Evolutionary conservation across 129 eudicot species (phyloP).

Genomic region (Centaurea solstitialis): DNA sequence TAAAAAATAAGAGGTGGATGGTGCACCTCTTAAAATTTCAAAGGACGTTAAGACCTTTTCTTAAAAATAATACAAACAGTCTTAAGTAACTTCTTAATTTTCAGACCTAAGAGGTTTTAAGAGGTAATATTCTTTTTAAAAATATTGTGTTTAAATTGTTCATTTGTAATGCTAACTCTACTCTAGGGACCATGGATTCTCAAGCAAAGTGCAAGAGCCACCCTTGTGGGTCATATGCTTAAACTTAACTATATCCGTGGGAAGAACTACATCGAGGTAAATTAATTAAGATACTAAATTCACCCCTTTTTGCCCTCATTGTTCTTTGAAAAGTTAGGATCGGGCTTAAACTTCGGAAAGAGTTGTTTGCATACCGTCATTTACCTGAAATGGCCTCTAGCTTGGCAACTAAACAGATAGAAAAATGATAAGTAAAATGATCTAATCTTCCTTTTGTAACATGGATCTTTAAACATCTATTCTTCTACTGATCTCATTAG

Average conservation of each 20-base stretch:
- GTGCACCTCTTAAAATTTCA: too few species aligned
- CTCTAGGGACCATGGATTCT: slow-evolving; percentile 69
- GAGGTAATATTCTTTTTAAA: too few species aligned
- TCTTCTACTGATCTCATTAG: neutral
- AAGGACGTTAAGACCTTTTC: too few species aligned
- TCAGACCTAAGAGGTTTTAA: too few species aligned
- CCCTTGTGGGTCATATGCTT: slow-evolving; percentile 49
- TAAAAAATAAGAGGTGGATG: too few species aligned
- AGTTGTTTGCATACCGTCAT: neutral
- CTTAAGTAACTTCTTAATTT: too few species aligned
- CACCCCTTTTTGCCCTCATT: neutral
- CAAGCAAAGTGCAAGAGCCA: slow-evolving; percentile 57
- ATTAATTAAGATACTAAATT: neutral
- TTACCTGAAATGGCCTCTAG: neutral
- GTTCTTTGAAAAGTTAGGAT: neutral
- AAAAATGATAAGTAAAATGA: too few species aligned
- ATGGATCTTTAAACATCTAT: neutral
- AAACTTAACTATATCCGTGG: slow-evolving; percentile 50
- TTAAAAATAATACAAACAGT: too few species aligned
- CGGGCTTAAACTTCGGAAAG: neutral
- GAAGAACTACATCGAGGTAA: slow-evolving; percentile 69
- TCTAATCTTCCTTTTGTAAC: neutral
- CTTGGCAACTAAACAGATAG: neutral
- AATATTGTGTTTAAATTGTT: neutral
- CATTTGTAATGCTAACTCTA: neutral